These are phyloP conservation scores for Neophaeococcomyces mojaviensis DNA, from an alignment of 2,329 filamentous ascomycete genomes.

Conservation along the genomic window DNA sequence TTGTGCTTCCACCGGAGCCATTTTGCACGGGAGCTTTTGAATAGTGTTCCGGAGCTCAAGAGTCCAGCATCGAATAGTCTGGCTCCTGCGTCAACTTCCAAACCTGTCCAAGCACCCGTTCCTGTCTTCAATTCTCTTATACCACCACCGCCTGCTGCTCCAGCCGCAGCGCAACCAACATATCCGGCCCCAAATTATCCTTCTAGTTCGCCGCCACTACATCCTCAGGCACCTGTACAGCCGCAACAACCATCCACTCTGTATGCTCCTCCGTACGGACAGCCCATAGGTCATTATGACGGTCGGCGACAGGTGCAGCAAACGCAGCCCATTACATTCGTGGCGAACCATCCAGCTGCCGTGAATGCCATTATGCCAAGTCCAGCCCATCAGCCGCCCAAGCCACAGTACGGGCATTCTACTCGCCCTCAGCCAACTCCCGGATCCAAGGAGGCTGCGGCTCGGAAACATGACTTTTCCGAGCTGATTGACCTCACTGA, in stretches of 20 bases:
- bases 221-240: not conserved
- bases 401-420: not conserved
- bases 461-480: conserved; percentile 48
- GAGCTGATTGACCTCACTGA: conserved; percentile 48
- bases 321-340: no score
- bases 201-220: not conserved
- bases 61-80: not conserved
- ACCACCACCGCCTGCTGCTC: not conserved
- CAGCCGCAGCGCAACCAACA: not conserved
- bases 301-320: not conserved
- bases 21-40: conserved; percentile 45
- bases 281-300: not conserved
- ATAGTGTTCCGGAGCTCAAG: conserved; percentile 25
- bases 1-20: conserved; percentile 44
- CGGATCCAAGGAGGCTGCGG: conserved; percentile 46
- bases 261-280: not conserved
- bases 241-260: not conserved
- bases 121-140: not conserved
- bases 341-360: no score
- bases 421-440: conserved; percentile 19
- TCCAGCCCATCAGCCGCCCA: not conserved
- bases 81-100: not conserved
- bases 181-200: not conserved
- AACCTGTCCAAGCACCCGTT: not conserved
- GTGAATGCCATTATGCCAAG: not conserved